phyloP scores from a whole-genome alignment of 352 stramenopile species.

The Pythium apleroticum region DNA sequence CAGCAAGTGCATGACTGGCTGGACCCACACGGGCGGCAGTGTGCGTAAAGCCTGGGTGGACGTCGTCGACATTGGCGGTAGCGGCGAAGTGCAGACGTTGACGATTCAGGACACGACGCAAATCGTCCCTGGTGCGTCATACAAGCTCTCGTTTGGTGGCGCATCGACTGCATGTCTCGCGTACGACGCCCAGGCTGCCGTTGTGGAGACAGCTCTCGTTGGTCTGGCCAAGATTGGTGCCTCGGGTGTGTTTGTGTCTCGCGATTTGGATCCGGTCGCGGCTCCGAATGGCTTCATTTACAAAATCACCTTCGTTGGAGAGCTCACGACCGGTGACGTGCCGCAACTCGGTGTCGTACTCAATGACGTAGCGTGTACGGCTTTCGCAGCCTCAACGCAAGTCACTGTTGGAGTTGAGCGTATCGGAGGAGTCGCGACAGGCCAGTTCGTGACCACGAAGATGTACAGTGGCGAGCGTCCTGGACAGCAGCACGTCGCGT shows the following conservation, averaged over 20 bases:
- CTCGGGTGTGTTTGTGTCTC: conserved; percentile 48
- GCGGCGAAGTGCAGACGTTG: conserved; percentile 57
- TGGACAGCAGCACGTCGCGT: conserved; percentile 41
- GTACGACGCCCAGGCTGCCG: conserved; percentile 29
- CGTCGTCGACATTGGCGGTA: conserved; percentile 54
- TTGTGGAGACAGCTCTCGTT: conserved; percentile 33
- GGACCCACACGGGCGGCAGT: conserved; percentile 37
- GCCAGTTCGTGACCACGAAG: conserved; percentile 44
- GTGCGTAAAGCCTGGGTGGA: conserved; percentile 46
- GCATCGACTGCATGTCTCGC: conserved; percentile 38
- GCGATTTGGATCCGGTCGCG: conserved; percentile 36
- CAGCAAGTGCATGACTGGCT: conserved; percentile 24
- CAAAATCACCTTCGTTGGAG: conserved; percentile 66
- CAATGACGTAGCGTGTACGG: conserved; percentile 24
- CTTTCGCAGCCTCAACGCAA: conserved; percentile 28
- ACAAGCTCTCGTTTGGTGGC: conserved; percentile 55
- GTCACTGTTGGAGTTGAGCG: conserved; percentile 28
- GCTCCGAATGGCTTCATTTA: conserved; percentile 61
- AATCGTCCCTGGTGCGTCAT: conserved; percentile 30
- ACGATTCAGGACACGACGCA: conserved; percentile 32
- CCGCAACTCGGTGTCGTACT: conserved; percentile 29
- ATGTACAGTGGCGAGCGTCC: conserved; percentile 60
- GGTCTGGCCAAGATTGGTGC: conserved; percentile 35
- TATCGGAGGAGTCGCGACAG: conserved; percentile 31
- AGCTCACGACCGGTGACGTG: conserved; percentile 56